Base-by-base conservation (phyloP, 1,139 yeast species). In the Debaryomyces sp. region DNA sequence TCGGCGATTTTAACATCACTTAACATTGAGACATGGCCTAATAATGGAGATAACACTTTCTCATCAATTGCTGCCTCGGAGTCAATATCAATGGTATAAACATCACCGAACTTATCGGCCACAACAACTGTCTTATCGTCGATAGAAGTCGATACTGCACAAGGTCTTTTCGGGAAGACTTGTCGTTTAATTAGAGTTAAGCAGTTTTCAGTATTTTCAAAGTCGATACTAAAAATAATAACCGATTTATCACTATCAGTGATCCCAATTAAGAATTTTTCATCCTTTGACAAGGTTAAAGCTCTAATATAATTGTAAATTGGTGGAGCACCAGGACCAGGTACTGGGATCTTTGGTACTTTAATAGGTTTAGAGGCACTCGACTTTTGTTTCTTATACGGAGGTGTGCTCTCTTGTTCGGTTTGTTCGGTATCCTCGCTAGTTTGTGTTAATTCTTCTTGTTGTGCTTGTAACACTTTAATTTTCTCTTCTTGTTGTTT, bases 101-200 rank as follows among this genome's bases (percentile, higher is more conserved):
- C 97, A 67, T 95, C 99, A 43, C 99, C 99, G 64, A 92, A 94
- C 71, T 95, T 95, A 66, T 95, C 99, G n/a, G 96, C 97, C 18
- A 91, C 80, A 2, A 91, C 66, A 10, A 90, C 70, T 5, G 73
- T 71, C 3, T 63, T 57, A 48, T 77, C 82, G 52, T 80, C 82
- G 18, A 69, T 66, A 7, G 86, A 77, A 4, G 85, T 68, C n/a
- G 89, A 77, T 13, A 90, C 74, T 1, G 96, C 85, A 55, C 91
- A 86, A 9, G 98, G 97, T 64, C 98, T 83, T 68, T 94, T 94
- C 22, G 97, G 90, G 61, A 90, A 85, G 6, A 81, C 77, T 61
- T 90, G 92, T 62, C 95, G 82, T 59, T 88, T 87, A 41, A 80
- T 60, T 30, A 85, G 64, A n/a, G 61, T 63, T 43, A 88, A 71